A percentile compares a stretch with the other conserved stretches of the same genome.
Conservation (phyloP, 768 basidiomycete genomes). For the Pulveroboletus ravenelii region DNA sequence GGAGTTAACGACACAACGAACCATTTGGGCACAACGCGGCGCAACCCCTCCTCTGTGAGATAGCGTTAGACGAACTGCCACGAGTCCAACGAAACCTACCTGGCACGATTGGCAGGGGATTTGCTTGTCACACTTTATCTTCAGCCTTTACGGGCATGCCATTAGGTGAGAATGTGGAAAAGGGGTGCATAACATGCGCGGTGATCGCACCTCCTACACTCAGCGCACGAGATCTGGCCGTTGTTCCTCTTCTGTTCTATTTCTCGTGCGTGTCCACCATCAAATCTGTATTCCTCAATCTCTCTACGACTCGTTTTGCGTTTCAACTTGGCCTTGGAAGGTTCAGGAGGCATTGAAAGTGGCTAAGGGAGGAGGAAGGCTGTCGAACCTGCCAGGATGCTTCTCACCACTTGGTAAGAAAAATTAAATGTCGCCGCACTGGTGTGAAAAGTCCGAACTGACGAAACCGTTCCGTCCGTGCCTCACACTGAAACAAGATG, state of each 20-base stretch:
- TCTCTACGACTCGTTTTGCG: conserved; percentile 48
- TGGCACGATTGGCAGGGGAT: conserved; percentile 76
- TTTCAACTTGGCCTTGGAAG: conserved; percentile 46
- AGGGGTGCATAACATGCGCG: conserved; percentile 31
- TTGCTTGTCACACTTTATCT: conserved; percentile 81
- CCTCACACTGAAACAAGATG: background rate
- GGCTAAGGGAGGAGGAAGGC: conserved; percentile 6
- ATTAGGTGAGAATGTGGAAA: conserved; percentile 22
- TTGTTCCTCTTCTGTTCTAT: conserved; percentile 70
- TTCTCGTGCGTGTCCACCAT: conserved; percentile 55
- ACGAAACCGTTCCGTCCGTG: background rate
- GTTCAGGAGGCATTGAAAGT: conserved; percentile 51
- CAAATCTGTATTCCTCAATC: conserved; percentile 46
- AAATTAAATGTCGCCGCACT: conserved; percentile 21
- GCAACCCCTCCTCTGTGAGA: conserved; percentile 56
- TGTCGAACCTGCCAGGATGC: background rate
- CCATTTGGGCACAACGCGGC: conserved; percentile 70
- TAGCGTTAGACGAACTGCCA: background rate
- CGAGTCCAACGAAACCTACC: conserved; percentile 32
- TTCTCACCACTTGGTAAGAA: conserved; percentile 4
- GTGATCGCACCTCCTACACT: conserved; percentile 74
- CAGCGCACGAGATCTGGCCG: conserved; percentile 75
- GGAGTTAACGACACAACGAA: conserved; percentile 32
- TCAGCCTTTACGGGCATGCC: conserved; percentile 43
- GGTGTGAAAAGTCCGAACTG: conserved; percentile 27